Evolutionary conservation across 164 flowering plant species (phyloP).

Genomic region (Dillenia suffruticosa): DNA sequence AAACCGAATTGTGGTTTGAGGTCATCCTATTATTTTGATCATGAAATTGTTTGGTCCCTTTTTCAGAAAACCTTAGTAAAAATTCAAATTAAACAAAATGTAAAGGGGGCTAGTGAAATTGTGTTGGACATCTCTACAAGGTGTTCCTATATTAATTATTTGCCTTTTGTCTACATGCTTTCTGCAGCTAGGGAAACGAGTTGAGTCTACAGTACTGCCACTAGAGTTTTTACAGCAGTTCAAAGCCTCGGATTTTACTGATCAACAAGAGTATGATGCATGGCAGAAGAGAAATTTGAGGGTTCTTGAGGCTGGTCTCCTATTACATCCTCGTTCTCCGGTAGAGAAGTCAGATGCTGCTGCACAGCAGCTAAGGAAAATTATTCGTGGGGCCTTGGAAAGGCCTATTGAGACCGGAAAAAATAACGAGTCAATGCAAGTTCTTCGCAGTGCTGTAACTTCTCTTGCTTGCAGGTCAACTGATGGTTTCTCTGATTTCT

Average conservation of each 20-base stretch:
- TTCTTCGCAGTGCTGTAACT: constrained; percentile 49
- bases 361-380: constrained; percentile 48
- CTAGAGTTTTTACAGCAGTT: constrained; percentile 84
- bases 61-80: too few relatives aligned
- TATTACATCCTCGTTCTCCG: constrained; percentile 63
- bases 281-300: constrained; percentile 76
- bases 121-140: too few relatives aligned
- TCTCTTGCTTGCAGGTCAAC: constrained; percentile 69
- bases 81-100: too few relatives aligned
- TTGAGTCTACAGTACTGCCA: constrained; percentile 77
- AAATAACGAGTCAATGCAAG: constrained; percentile 60
- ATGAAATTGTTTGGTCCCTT: too few relatives aligned
- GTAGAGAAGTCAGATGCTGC: constrained; percentile 35
- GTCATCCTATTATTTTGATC: too few relatives aligned
- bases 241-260: constrained; percentile 68
- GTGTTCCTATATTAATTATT: not conserved
- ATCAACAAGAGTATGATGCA: constrained; percentile 58
- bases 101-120: too few relatives aligned
- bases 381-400: constrained; percentile 47
- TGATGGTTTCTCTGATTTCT: constrained; percentile 53
- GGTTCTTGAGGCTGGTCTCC: constrained; percentile 78
- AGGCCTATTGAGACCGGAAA: constrained; percentile 71
- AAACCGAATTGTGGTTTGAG: too few relatives aligned
- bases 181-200: constrained; percentile 70
- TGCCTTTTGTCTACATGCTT: constrained; percentile 3